These are phyloP conservation scores for Podila minutissima DNA, from an alignment of 192 early-diverging fungal species.

Conservation along the genomic window DNA sequence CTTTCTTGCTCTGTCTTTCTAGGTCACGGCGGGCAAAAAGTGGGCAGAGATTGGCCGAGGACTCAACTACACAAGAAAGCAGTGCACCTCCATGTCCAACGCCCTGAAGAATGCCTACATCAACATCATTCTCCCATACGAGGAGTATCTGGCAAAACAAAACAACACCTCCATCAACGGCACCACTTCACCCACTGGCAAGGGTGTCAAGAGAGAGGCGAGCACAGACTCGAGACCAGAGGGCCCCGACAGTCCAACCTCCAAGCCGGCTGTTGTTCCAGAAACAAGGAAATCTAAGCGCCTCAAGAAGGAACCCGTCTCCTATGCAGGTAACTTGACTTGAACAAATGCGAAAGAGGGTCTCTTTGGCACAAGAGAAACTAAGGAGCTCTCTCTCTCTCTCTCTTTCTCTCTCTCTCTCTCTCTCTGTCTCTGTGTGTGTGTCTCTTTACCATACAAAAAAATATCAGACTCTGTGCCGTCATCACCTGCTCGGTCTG, in stretches of 20 bases:
- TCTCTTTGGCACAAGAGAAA: neutral
- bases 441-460: neutral
- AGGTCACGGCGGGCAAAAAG: constrained; percentile 73
- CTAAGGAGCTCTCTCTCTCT: neutral
- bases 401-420: neutral
- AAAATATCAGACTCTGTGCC: constrained; percentile 20
- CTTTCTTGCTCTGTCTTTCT: constrained; percentile 8
- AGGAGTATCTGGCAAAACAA: constrained; percentile 63
- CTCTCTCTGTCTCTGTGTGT: neutral
- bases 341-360: neutral
- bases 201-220: constrained; percentile 25
- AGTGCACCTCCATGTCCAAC: constrained; percentile 75
- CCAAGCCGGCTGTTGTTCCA: constrained; percentile 33
- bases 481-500: constrained; percentile 38
- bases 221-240: constrained; percentile 26
- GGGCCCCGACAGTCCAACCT: constrained; percentile 18
- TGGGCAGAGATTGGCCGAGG: constrained; percentile 84
- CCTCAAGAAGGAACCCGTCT: constrained; percentile 42
- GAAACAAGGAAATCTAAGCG: constrained; percentile 42
- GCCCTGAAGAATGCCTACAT: constrained; percentile 70
- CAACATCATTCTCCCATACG: constrained; percentile 71
- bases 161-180: constrained; percentile 2
- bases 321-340: constrained; percentile 17
- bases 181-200: neutral
- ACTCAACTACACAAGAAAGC: constrained; percentile 70